Base-by-base conservation (phyloP, 169 alveolate genomes). In the Eimeria sp. region DNA sequence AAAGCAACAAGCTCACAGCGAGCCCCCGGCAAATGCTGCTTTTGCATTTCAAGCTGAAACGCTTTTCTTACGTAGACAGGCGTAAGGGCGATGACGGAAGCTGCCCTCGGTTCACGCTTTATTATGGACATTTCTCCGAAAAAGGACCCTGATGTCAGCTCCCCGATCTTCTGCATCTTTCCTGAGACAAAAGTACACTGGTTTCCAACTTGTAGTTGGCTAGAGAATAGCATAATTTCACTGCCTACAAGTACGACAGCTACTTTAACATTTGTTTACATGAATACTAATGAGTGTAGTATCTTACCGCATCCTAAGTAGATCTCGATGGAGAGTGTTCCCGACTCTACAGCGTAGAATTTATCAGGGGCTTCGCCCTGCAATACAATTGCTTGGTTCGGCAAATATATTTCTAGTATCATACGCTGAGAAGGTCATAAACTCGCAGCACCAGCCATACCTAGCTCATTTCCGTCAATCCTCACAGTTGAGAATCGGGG, bases 331-430 rank as follows among this genome's bases (percentile, higher is more conserved):
- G 98, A 97, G 30, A 96, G 98, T 30, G 98, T 97, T 25, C 98
- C 98, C 4, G 98, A 97, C n/a, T 98, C 95, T 30, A 97, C 89
- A 49, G 96, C 86, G 61, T 91, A 96, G 63, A 97, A 97, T n/a
- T 95, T 95, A 30, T 96, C 96, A 61, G 98, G 97, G 18, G 91
- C 92, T 86, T 97, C 98, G 49, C 98, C 98, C 58, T 97, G 98
- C 22, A 97, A 75, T 63, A 97, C 97, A 61, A 97, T 96, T 67
- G 98, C 96, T 43, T 97, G 96, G 70, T 96, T 90, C 0, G 98
- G 97, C 51, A 73, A 90, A 57, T 83, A 90, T 45, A 86, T 82
- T 76, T 95, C 97, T 0, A 88, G 88, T 27, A 47, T 5, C 97
- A 95, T 89, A 30, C 89, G 95, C 97, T 95, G 96, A 67, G 61